Evolutionary conservation across 2,329 filamentous ascomycete species (phyloP), one percentile per base, ranked within the genome.

Genomic region (Hirsutella rhossiliensis): DNA sequence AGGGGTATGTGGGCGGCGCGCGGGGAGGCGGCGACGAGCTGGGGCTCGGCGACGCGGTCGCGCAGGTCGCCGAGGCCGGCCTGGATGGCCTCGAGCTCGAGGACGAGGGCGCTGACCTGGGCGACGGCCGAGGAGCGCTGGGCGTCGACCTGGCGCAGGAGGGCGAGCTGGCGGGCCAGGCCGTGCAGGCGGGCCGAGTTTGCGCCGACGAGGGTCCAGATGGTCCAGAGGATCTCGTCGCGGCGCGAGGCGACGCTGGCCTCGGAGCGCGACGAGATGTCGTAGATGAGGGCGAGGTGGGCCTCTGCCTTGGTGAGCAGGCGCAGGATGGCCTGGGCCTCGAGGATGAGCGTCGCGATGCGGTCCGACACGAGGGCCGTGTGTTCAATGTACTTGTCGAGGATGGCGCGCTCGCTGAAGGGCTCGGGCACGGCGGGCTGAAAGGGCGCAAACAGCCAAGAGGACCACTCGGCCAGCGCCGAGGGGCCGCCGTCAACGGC

Each of bases 381-480:
- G 62, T 90, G 85, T 44, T 79, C 72, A 19, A 88, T 71, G 58
- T 90, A 92, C 56, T 85, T 82, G 48, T 87, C 77, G 32, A 85
- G 68, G 2, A 92, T 68, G 17, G 75, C 64, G 36, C 72, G 70
- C 56, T 84, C 77, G 50, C 58, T 62, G 30, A 62, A 59, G n/a
- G 53, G 51, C 5, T 50, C 47, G 11, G 12, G 17, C n/a, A 13
- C 75, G 5, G 73, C 64, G 9, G 76, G 73, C 43, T 78, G 70
- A 55, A 89, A 87, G 3, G 81, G 80, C 1, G 75, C 67, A 46
- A 80, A 73, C 2, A 72, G 48, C 64, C 69, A 73, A 20, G 57
- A 53, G 1, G 63, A 53, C 58, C 65, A 64, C 52, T 53, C 62
- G 42, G 53, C 71, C 19, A 72, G 40, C 61, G 50, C 43, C 71